A percentile compares a stretch with the other conserved stretches of the same genome.
phyloP scores from a whole-genome alignment of 805 yeast species.

The Dipodascopsis tothii region DNA sequence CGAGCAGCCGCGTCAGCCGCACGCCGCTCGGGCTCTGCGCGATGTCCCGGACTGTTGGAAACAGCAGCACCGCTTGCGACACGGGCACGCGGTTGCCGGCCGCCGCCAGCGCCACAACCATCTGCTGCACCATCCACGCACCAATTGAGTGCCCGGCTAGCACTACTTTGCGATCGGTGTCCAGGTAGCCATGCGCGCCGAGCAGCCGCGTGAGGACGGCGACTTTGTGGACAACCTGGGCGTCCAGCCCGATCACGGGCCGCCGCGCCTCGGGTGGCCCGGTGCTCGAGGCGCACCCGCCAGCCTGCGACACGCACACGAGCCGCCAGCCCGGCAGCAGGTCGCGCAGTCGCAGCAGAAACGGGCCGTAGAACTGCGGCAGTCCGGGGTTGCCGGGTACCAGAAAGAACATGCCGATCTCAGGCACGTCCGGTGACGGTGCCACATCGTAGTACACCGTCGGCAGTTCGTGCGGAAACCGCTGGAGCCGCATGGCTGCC shows the following conservation, averaged over 20 bases:
- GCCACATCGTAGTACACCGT: conserved; percentile 14
- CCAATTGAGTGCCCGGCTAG: conserved; percentile 71
- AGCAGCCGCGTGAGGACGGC: conserved; percentile 39
- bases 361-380: conserved; percentile 54
- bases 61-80: conserved; percentile 50
- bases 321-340: conserved; percentile 43
- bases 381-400: conserved; percentile 78
- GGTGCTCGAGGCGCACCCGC: conserved; percentile 26
- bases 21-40: conserved; percentile 41
- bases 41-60: conserved; percentile 64
- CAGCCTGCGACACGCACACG: conserved; percentile 59
- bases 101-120: conserved; percentile 31
- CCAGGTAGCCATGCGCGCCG: conserved; percentile 8
- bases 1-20: conserved; percentile 27
- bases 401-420: conserved; percentile 40
- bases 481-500: no score
- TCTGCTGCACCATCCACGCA: conserved; percentile 52
- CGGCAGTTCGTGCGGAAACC: conserved; percentile 10
- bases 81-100: conserved; percentile 30
- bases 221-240: conserved; percentile 54
- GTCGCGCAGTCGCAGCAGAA: conserved; percentile 40
- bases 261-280: conserved; percentile 30
- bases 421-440: conserved; percentile 5
- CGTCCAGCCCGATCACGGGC: conserved; percentile 42
- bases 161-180: conserved; percentile 33